Base-by-base conservation (phyloP, 2,329 filamentous ascomycete genomes). In the Alternaria ethzedia region DNA sequence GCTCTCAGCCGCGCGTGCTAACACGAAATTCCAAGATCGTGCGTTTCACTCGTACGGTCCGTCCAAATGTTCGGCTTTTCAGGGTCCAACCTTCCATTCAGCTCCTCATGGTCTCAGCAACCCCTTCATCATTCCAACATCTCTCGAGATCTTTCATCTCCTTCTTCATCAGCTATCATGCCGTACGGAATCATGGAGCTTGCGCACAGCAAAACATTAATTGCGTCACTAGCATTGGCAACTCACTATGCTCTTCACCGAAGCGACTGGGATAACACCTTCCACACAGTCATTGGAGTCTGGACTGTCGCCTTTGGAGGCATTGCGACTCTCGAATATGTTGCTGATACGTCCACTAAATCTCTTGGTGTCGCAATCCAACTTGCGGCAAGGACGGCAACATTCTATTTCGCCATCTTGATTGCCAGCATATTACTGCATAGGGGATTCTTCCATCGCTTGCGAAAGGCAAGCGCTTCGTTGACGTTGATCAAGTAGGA, bases 391-490 rank as follows among this genome's bases (percentile, higher is more conserved):
- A 64, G 57, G n/a, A 57, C 66, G 30, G 69, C 66, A 3, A 58
- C 54, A 1, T 50, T 73, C 4, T 78, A 78, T 47, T 71, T 76
- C 23, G 63, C 49, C 17, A 66, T 70, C 6, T 55, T 78, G 6
- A 36, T 59, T 8, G 36, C 66, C 8, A 83, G 80, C 62, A 81
- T 83, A 17, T 23, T 74, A 8, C 57, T 80, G n/a, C 81, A 84
- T 68, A 75, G 82, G 15, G 59, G 74, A 3, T 76, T 80, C 57
- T 82, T 82, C 62, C 82, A 83, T 57, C 79, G 78, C 4, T 70
- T 82, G 11, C 73, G 68, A 52, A 74, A 71, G 64, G 75, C 74
- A 68, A 6, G 52, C 52, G 13, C 36, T n/a, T 3, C n/a, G 32
- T 13, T 20, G 23, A 25, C 13, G 41, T 43, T n/a, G n/a, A 30